phyloP scores from a whole-genome alignment of 345 rosid species.

The Syzygium aqueum region DNA sequence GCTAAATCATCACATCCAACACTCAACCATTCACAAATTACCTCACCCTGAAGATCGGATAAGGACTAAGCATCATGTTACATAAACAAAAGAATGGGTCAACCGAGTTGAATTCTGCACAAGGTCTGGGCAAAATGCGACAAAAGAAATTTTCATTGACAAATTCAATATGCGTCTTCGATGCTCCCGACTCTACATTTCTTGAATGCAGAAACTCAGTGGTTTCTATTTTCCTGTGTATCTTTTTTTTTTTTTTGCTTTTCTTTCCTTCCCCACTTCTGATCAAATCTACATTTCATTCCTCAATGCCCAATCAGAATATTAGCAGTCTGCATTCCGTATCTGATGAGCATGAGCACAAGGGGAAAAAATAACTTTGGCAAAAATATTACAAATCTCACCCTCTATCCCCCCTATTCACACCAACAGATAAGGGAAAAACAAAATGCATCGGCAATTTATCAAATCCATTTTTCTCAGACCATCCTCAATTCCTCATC shows the following conservation, averaged over 20 bases:
- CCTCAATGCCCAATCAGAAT: slow-evolving; percentile 30
- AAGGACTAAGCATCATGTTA: background rate
- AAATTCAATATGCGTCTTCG: slow-evolving; percentile 27
- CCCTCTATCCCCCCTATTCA: slow-evolving; percentile 9
- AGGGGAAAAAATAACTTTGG: slow-evolving; percentile 30
- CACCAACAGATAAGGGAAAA: background rate
- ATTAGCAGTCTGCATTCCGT: slow-evolving; percentile 15
- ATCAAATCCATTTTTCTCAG: background rate
- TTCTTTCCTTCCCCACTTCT: background rate
- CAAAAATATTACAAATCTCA: slow-evolving; percentile 62
- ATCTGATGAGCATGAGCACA: slow-evolving; percentile 37
- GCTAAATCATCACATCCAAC: background rate
- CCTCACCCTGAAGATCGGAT: background rate
- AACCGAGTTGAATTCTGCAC: background rate
- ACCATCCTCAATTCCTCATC: background rate
- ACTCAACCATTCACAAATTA: background rate
- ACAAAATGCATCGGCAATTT: background rate
- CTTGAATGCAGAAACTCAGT: slow-evolving; percentile 22
- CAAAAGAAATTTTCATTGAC: slow-evolving; percentile 19
- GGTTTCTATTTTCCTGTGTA: slow-evolving; percentile 25
- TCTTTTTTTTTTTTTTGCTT: background rate
- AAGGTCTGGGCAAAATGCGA: background rate
- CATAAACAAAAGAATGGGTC: background rate
- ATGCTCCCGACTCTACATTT: slow-evolving; percentile 49
- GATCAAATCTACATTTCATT: slow-evolving; percentile 38